Evolutionary conservation across 164 flowering plant genomes (phyloP).

Genomic region (Annona squamosa): DNA sequence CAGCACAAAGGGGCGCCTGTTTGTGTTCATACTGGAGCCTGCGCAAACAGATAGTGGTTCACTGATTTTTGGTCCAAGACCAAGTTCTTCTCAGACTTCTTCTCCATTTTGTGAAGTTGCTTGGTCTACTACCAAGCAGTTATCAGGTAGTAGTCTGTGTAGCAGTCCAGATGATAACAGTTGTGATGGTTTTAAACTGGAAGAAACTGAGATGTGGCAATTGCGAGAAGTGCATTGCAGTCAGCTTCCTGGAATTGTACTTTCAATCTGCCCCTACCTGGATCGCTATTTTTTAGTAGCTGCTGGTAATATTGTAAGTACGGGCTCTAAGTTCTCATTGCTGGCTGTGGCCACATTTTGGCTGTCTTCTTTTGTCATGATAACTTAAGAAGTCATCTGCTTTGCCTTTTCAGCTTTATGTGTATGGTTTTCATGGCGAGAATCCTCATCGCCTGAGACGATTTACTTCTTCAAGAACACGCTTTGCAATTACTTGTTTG

Average conservation of each 20-base stretch:
- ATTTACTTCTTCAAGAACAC: conserved; percentile 66
- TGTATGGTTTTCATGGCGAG: conserved; percentile 74
- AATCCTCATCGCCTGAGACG: conserved; percentile 59
- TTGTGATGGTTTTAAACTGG: conserved; percentile 72
- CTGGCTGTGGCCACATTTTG: background rate
- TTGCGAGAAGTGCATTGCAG: conserved; percentile 39
- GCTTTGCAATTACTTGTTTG: conserved; percentile 68
- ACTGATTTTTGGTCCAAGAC: conserved; percentile 43
- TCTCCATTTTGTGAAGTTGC: conserved; percentile 64
- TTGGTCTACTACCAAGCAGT: conserved; percentile 62
- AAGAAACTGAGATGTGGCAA: conserved; percentile 75
- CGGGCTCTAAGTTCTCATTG: conserved; percentile 2
- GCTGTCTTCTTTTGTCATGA: background rate
- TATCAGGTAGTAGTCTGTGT: conserved; percentile 69
- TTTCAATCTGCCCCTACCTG: conserved; percentile 83
- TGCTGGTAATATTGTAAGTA: conserved; percentile 85
- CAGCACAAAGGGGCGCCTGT: conserved; percentile 80
- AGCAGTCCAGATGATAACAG: conserved; percentile 83
- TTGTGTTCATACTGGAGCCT: conserved; percentile 68
- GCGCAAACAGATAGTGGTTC: conserved; percentile 63
- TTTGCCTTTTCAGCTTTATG: conserved; percentile 56
- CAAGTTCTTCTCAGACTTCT: conserved; percentile 46
- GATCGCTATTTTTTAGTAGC: conserved; percentile 80
- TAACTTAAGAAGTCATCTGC: conserved; percentile 2
- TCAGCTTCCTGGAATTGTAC: conserved; percentile 63